Evolutionary conservation across 1,284 basidiomycete genomes (phyloP).

Genomic region (Porodaedalea pini): DNA sequence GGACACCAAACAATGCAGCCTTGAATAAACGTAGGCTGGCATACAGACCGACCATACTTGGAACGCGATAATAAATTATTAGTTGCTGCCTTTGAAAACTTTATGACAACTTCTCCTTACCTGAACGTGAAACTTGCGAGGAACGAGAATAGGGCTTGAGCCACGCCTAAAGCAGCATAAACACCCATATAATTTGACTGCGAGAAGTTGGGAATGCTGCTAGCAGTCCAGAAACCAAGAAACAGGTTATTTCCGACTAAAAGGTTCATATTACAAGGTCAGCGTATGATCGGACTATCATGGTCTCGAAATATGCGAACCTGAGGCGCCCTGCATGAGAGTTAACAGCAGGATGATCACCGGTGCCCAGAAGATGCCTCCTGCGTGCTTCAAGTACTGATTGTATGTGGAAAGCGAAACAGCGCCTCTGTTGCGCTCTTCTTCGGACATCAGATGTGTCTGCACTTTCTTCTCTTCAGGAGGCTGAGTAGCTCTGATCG

Average conservation of each 20-base stretch:
- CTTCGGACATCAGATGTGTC: constrained; percentile 46
- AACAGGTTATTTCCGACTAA: constrained; percentile 40
- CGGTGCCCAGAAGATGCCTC: constrained; percentile 24
- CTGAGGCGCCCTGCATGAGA: constrained; percentile 25
- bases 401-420: constrained; percentile 49
- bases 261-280: too few relatives aligned
- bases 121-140: constrained; percentile 49
- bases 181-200: constrained; percentile 65
- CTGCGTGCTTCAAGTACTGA: constrained; percentile 46
- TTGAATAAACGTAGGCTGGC: constrained; percentile 63
- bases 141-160: constrained; percentile 55
- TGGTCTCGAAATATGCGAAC: constrained; percentile 21
- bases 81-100: neutral
- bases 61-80: constrained; percentile 5
- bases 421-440: constrained; percentile 54
- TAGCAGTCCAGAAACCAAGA: constrained; percentile 40
- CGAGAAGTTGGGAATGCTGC: constrained; percentile 41
- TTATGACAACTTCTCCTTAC: constrained; percentile 31
- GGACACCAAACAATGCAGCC: constrained; percentile 50
- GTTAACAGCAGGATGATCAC: constrained; percentile 23
- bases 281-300: neutral
- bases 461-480: constrained; percentile 29
- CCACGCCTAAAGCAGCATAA: constrained; percentile 60
- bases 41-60: constrained; percentile 53
- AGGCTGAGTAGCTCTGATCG: constrained; percentile 23